Evolutionary conservation across 805 yeast species (phyloP), one percentile per base, ranked within the genome.

Genomic region (Nakazawaea populi): DNA sequence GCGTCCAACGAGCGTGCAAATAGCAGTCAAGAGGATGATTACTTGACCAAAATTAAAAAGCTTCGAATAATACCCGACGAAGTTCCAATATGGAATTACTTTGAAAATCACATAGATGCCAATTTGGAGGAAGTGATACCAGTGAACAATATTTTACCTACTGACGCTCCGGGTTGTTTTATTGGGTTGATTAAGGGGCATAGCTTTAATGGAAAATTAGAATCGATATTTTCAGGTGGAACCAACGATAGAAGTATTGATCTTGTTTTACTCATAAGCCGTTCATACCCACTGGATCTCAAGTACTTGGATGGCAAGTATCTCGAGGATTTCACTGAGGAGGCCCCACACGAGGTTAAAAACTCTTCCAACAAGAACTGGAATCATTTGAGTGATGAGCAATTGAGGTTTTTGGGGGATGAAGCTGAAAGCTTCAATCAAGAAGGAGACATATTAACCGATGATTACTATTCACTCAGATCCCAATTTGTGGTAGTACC

Each of bases 341-440:
- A 44, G 6, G 38, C 12, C 9, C 1, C 14, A 8, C 32, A 29
- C 11, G 46, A 43, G 8, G 37, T 8, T n/a, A 30, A 12, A 32
- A 11, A 32, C 3, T 11, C 8, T 32, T 32, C 8, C 11, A 11
- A 4, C 11, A 11, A 11, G 2, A 8, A 32, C 2, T 32, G 35
- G 35, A 32, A 32, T 11, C 11, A 11, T 29, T 61, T 68, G 1
- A 68, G 61, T 41, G 65, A 68, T 65, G 72, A 68, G 48, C 64
- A 68, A 3, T 69, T 68, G 0, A 58, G 67, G 7, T 65, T 70
- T 4, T 68, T 65, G 1, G 62, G 62, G 4, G 59, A 65, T 6
- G 65, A 61, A 11, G 64, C 55, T 30, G 69, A 60, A 35, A 36
- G 5, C 11, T 18, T 12, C 41, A 30, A 37, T 27, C 8, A 8